These are phyloP conservation scores for Geosmithia flava DNA, from an alignment of 2,329 filamentous ascomycete species.

Conservation along the genomic window DNA sequence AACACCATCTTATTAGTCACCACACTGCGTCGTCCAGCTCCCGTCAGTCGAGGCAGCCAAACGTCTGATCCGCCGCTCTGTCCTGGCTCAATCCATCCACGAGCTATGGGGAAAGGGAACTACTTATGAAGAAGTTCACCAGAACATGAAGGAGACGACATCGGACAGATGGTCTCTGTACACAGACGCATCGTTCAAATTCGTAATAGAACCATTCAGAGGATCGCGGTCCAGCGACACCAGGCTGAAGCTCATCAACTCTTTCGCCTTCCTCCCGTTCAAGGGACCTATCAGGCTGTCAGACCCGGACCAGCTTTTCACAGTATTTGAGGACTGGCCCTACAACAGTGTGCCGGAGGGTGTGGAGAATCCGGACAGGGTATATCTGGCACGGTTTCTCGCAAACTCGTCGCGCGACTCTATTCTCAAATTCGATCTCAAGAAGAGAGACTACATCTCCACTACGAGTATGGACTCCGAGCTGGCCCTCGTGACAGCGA, in stretches of 20 bases:
- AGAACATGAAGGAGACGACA: constrained; percentile 46
- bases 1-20: constrained; percentile 44
- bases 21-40: constrained; percentile 69
- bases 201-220: constrained; percentile 72
- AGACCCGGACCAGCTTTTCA: constrained; percentile 61
- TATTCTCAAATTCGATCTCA: constrained; percentile 69
- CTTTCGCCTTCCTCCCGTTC: constrained; percentile 68
- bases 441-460: constrained; percentile 86
- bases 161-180: constrained; percentile 56
- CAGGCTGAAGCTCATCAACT: constrained; percentile 68
- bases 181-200: constrained; percentile 60
- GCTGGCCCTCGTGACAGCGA: constrained; percentile 80
- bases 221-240: constrained; percentile 51
- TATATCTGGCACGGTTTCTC: constrained; percentile 65
- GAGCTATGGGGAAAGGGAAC: constrained; percentile 74
- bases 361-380: constrained; percentile 37
- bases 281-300: constrained; percentile 68
- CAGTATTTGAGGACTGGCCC: constrained; percentile 72
- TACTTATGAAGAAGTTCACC: constrained; percentile 57
- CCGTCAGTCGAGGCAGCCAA: constrained; percentile 52
- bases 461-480: constrained; percentile 98
- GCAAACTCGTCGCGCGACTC: constrained; percentile 54
- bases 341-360: constrained; percentile 35
- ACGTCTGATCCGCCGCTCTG: constrained; percentile 59
- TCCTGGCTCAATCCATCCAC: constrained; percentile 73